Base-by-base conservation (phyloP, 495 filamentous ascomycete genomes). In the Daldinia loculata region DNA sequence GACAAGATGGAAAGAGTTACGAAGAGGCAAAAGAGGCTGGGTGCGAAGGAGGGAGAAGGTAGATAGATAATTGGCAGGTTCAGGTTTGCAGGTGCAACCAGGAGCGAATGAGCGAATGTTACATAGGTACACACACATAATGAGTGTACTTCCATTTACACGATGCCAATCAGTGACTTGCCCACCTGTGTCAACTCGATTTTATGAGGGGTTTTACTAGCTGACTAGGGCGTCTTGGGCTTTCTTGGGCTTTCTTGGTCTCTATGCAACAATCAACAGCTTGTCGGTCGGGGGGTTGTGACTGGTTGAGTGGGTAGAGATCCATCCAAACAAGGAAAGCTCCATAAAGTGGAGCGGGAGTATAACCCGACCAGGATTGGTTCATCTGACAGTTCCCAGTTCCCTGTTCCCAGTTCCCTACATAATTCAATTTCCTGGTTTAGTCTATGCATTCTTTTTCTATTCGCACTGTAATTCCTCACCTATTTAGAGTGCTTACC, bases 1-100 rank as follows among this genome's bases (percentile, higher is more conserved):
- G 52, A 38, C 39, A 59, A 56, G 59, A 26, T 27, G 43, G 67
- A 74, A 64, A 39, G 67, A 74, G 56, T 74, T 61, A 71, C 60
- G 52, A 65, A 58, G 57, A 65, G 61, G 64, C 64, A 36, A 36
- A 36, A 36, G 41, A 65, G 61, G 64, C 65, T 52, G 60, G 68
- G 60, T 65, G 39, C 17, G 38, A 66, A 41, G 32, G 59, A 75
- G 66, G 52, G 52, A 30, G 45, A 65, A 45, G 24, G 32, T n/a
- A 52, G 56, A 63, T 58, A 56, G 41, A 66, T 60, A 65, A 68
- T 45, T 45, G 41, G 45, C 53, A 64, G 62, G 55, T 36, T 36
- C 34, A 36, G 34, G 34, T 36, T 36, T 48, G 43, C 43, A 48
- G 19, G 43, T 48, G 19, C 17, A 48, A 48, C 43, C 19, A 48